Evolutionary conservation across 345 rosid genomes (phyloP), one percentile per base, ranked within the genome.

Genomic region (Eucalyptus viminalis): DNA sequence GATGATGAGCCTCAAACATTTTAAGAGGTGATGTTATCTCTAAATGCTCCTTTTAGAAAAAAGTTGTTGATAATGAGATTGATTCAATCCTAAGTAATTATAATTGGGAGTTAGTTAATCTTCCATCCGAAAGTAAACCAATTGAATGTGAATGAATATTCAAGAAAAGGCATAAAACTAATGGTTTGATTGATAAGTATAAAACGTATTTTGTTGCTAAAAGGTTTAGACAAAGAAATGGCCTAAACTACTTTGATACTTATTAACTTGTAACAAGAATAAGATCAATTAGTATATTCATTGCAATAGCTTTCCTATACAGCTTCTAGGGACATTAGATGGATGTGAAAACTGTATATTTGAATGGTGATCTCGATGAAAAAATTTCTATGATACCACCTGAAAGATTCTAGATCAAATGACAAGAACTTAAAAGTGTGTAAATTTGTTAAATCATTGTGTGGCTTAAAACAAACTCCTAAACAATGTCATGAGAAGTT

Each of bases 281-380:
- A 62, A 62, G 3, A 29, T 62, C 34, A 62, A 14, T 62, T 29
- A 62, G 8, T 1, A 6, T 29, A 29, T 27, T 62, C 34, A 62
- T 62, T 62, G 69, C 69, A 11, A 62, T 3, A 27, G n/a, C 31
- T 62, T 62, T 29, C 1, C 34, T 62, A 27, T 62, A 62, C 8
- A 27, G 8, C n/a, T 27, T 27, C 31, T 3, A 13, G 0, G 16
- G n/a, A 62, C 16, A 62, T 62, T 0, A 27, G 2, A 27, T 62
- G 31, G 8, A 62, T 62, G 69, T 60, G 16, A 27, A 62, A 62
- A 62, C 0, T 62, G 4, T 11, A 62, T 27, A 12, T 29, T 62
- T 62, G 15, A 62, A 62, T 62, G 34, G 34, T 11, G 14, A 11
- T 58, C 6, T 58, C 2, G n/a, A 0, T 2, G 1, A 58, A 27